These are phyloP conservation scores for Neurospora cerealis DNA, from an alignment of 495 filamentous ascomycete species.

Conservation along the genomic window DNA sequence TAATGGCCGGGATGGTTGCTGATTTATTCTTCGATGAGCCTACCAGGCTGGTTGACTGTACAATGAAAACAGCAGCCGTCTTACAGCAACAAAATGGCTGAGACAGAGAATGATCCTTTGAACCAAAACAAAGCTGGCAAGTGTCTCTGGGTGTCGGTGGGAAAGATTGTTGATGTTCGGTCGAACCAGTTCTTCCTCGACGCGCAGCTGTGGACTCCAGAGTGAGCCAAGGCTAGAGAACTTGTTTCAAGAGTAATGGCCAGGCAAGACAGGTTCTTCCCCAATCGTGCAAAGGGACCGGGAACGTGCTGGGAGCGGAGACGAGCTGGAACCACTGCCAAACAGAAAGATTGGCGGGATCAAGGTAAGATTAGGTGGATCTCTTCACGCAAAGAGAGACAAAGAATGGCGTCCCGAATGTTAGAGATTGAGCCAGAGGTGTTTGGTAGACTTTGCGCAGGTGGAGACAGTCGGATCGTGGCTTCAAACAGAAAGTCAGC, in stretches of 20 bases:
- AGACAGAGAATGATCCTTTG: neutral
- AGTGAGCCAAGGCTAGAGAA: neutral
- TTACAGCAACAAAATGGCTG: neutral
- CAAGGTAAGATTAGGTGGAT: constrained; percentile 9
- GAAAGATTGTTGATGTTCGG: neutral
- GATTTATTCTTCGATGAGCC: neutral
- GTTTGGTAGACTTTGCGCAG: constrained; percentile 6
- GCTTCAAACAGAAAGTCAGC: constrained; percentile 15
- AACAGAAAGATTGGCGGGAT: constrained; percentile 4
- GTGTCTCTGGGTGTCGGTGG: neutral
- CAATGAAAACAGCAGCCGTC: neutral
- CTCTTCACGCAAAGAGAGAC: constrained; percentile 7
- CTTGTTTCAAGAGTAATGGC: neutral
- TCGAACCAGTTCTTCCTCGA: neutral
- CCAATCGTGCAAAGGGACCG: neutral
- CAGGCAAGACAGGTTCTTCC: neutral
- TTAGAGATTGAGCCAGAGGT: constrained; percentile 6
- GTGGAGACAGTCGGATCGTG: constrained; percentile 14
- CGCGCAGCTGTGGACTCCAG: neutral
- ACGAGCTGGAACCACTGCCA: constrained; percentile 8
- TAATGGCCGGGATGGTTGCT: neutral
- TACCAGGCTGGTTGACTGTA: neutral
- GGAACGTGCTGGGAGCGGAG: constrained; percentile 12
- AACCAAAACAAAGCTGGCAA: neutral
- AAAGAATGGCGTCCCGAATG: constrained; percentile 14